Percentiles rank a stretch among this genome's conserved stretches.
Conservation (phyloP, 108 stramenopile species). For the Schizochytrium sp. region DNA sequence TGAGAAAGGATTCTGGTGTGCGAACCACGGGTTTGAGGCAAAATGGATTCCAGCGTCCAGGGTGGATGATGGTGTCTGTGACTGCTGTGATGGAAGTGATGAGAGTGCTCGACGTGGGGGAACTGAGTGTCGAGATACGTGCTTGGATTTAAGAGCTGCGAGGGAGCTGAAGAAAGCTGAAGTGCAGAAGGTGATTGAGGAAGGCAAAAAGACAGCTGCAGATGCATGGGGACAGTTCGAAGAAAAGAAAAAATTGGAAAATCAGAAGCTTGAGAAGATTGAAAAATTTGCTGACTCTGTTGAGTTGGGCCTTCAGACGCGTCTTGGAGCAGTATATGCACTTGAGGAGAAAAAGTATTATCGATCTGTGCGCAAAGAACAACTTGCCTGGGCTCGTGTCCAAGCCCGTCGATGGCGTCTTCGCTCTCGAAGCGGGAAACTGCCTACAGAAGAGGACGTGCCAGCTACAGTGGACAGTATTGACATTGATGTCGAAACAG, state of each 20-base stretch:
- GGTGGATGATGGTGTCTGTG: conserved; percentile 75
- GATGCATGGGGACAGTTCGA: background rate
- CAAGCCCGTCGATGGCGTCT: conserved; percentile 6
- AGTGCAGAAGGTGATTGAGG: background rate
- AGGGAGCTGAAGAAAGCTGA: background rate
- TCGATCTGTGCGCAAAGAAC: background rate
- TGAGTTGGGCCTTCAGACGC: background rate
- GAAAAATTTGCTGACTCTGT: background rate
- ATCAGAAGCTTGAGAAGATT: background rate
- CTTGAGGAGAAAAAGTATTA: background rate
- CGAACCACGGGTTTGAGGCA: background rate
- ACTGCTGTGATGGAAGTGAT: conserved; percentile 79
- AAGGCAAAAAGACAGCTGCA: background rate
- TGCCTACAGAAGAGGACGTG: too few species aligned
- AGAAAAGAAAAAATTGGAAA: background rate
- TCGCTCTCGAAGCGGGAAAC: background rate
- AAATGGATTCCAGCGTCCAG: conserved; percentile 67
- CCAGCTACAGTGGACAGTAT: too few species aligned
- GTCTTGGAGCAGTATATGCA: background rate
- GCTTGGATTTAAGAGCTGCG: background rate
- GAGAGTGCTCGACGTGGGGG: conserved; percentile 33
- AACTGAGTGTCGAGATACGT: background rate
- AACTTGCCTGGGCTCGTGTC: background rate
- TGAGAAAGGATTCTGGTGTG: background rate
- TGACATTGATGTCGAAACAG: too few species aligned